These are phyloP conservation scores for Myriosclerotinia duriaeana DNA, from an alignment of 2,329 filamentous ascomycete genomes.

Conservation along the genomic window DNA sequence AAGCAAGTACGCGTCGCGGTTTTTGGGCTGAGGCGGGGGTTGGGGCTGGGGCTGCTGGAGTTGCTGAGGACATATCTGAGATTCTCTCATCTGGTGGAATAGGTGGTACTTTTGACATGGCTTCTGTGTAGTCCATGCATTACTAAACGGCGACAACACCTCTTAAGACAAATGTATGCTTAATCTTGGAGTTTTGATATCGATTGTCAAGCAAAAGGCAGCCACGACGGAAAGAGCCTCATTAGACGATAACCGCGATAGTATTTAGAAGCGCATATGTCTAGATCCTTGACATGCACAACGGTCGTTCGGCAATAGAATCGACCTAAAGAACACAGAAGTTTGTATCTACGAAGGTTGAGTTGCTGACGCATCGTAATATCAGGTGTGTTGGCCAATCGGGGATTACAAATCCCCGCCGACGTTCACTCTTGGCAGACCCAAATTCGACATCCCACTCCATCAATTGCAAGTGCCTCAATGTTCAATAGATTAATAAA, in stretches of 20 bases:
- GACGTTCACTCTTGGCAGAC: too few relatives aligned
- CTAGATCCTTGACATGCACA: neutral
- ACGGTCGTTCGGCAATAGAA: neutral
- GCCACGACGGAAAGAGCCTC: neutral
- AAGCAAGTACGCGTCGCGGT: slow-evolving; percentile 47
- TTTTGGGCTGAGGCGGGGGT: slow-evolving; percentile 20
- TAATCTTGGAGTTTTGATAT: neutral
- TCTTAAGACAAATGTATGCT: neutral
- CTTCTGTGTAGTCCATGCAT: too few relatives aligned
- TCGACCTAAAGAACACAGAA: neutral
- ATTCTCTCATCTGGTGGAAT: neutral
- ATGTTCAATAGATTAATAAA: neutral
- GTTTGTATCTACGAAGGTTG: neutral
- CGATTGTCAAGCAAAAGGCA: slow-evolving; percentile 1
- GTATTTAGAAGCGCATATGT: neutral
- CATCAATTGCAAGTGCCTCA: neutral
- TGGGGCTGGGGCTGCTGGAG: neutral
- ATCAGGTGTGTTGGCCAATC: neutral
- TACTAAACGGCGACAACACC: neutral
- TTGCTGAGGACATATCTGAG: neutral
- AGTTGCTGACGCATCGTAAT: neutral
- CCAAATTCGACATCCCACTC: too few relatives aligned
- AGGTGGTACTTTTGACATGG: neutral
- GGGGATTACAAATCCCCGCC: neutral
- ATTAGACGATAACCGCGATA: neutral